phyloP scores from a whole-genome alignment of 805 yeast genomes.

The Starmerella floricola region DNA sequence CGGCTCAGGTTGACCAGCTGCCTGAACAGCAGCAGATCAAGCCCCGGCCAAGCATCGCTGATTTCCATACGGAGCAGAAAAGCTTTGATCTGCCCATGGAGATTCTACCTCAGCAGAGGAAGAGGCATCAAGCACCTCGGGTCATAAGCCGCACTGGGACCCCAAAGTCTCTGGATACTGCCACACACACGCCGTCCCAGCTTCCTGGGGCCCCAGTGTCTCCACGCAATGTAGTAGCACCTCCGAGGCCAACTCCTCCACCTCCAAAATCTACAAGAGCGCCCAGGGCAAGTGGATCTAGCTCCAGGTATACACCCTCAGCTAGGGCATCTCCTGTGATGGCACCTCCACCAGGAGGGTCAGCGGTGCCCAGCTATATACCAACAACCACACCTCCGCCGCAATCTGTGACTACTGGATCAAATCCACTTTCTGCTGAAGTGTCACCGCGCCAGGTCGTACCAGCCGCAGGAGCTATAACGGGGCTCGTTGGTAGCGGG shows the following conservation, averaged over 20 bases:
- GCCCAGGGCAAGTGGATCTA: not conserved
- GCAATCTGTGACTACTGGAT: not conserved
- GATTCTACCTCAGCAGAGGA: conserved; percentile 23
- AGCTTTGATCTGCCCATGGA: conserved; percentile 29
- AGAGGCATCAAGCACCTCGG: conserved; percentile 18
- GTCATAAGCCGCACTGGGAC: conserved; percentile 9
- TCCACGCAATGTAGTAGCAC: not conserved
- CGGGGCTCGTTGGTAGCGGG: not conserved
- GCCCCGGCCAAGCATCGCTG: conserved; percentile 16
- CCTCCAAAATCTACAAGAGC: not conserved
- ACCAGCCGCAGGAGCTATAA: not conserved
- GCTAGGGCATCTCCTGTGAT: not conserved
- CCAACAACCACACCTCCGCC: not conserved
- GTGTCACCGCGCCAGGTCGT: not conserved
- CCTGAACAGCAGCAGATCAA: conserved; percentile 1
- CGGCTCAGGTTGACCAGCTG: not conserved
- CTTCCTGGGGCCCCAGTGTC: not conserved
- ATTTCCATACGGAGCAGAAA: conserved; percentile 21
- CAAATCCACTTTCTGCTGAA: not conserved
- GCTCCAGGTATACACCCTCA: not conserved
- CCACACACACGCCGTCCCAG: not conserved
- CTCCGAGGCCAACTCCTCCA: conserved; percentile 1
- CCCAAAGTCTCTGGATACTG: not conserved
- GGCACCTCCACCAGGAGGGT: not conserved
- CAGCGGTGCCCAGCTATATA: not conserved